Base-by-base conservation (phyloP, 345 rosid species). In the Heritiera fomes region DNA sequence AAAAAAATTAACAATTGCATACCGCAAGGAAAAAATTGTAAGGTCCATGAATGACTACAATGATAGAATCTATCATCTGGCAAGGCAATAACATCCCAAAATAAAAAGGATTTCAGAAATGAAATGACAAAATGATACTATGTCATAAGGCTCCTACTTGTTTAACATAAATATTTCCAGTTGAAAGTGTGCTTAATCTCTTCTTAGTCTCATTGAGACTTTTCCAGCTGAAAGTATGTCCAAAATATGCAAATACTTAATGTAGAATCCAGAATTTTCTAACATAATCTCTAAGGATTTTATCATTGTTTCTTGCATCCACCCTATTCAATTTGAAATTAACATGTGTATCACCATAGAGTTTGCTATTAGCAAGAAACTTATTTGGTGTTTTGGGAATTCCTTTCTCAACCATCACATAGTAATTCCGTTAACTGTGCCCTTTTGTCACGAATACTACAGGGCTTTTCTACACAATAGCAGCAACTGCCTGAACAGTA, bases 161-260 rank as follows among this genome's bases (percentile, higher is more conserved):
- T 8, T 55, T 9, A 13, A 60, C 34, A 23, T 23, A 58, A 9
- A 23, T 23, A 23, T 60, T 23, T 60, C 30, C 63, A 8, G 32
- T 32, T 58, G 62, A 58, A 20, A 58, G 30, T 58, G 32, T 58
- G 12, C 62, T 58, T 7, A 7, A 58, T 20, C 11, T n/a, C 62
- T n/a, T 30, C 12, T 30, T 23, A 59, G 13, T 20, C 8, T 59
- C 63, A 20, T 7, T 7, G 11, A 59, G 32, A 59, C 12, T 38
- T 18, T 56, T 18, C 2, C 23, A 18, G 62, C 62, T 58, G 28
- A n/a, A 58, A 58, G 1, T 58, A 52, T 1, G 23, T n/a, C 4
- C 8, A 67, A 43, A 67, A 34, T 64, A 64, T 66, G 13, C 53
- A 30, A 20, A 49, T 71, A 70, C 74, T 28, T 23, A 49, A 68